Evolutionary conservation across 78 protist genomes (phyloP).

Genomic region (Pigoraptor vietnamica): DNA sequence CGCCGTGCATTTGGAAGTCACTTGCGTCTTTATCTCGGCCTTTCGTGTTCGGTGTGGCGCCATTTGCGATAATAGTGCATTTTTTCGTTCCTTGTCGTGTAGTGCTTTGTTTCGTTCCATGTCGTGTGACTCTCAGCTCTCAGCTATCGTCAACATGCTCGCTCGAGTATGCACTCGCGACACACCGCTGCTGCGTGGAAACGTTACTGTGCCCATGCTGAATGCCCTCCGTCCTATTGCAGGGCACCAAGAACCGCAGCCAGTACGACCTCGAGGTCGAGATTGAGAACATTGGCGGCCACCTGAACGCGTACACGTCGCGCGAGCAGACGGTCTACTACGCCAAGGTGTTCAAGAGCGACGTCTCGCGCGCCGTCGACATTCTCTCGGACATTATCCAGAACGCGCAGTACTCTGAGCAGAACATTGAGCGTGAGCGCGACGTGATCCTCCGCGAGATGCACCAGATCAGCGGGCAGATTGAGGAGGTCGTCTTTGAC

Average conservation of each 20-base stretch:
- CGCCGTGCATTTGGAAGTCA: no score
- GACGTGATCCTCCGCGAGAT: constrained; percentile 77
- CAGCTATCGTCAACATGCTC: not conserved
- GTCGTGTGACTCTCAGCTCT: not conserved
- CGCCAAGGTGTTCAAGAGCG: constrained; percentile 68
- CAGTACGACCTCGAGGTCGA: constrained; percentile 61
- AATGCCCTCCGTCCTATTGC: no score
- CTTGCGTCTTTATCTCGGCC: no score
- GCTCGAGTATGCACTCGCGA: not conserved
- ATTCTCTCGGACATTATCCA: constrained; percentile 81
- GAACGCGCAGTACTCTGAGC: not conserved
- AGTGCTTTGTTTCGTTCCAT: not conserved
- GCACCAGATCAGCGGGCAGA: constrained; percentile 31
- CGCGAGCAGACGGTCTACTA: constrained; percentile 79
- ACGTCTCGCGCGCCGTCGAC: constrained; percentile 69
- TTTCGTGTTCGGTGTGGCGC: no score
- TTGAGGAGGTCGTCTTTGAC: constrained; percentile 82
- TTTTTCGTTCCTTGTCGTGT: not conserved
- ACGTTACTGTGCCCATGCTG: no score
- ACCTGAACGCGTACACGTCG: constrained; percentile 94
- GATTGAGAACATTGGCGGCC: constrained; percentile 87
- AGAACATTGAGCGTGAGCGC: constrained; percentile 73
- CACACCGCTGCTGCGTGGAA: no score
- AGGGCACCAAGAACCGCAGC: constrained; percentile 77
- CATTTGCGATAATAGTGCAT: not conserved